phyloP scores from a whole-genome alignment of 129 eudicot genomes.

The Arctium lappa region DNA sequence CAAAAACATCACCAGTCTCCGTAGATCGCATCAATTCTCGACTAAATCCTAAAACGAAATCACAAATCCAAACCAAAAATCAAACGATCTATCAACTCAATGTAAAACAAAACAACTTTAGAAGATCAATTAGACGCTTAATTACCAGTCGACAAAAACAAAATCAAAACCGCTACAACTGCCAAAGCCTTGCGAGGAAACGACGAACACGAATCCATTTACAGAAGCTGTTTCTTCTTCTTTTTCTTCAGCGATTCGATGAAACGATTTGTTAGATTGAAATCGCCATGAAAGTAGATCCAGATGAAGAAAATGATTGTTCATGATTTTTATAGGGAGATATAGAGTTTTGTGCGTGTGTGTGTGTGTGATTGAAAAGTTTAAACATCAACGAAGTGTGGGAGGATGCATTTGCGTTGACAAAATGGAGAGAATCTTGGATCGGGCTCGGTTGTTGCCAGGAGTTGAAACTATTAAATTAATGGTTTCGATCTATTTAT shows the following conservation, averaged over 20 bases:
- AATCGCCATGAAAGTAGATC: conserved; percentile 10
- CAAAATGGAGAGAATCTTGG: conserved; percentile 35
- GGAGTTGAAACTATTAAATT: conserved; percentile 8
- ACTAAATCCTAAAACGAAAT: conserved; percentile 21
- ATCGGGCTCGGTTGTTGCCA: conserved; percentile 17
- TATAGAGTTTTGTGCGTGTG: not conserved
- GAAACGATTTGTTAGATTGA: not conserved
- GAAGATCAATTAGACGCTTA: not conserved
- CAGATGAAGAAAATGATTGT: not conserved
- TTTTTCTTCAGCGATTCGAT: not conserved
- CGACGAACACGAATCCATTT: conserved; percentile 5
- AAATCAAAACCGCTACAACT: conserved; percentile 23
- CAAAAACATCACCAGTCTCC: not conserved
- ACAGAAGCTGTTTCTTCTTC: not conserved
- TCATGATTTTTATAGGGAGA: not conserved
- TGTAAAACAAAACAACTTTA: not conserved
- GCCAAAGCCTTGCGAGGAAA: conserved; percentile 10
- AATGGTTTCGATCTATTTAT: not conserved
- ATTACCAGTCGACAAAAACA: conserved; percentile 32
- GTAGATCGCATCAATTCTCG: conserved; percentile 20
- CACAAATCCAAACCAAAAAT: not conserved
- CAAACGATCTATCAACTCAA: not conserved
- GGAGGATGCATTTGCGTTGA: conserved; percentile 31
- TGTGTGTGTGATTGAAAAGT: conserved; percentile 5
- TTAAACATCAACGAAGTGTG: conserved; percentile 2